A percentile compares a stretch with the other conserved stretches of the same genome.
Evolutionary conservation across 2,329 filamentous ascomycete species (phyloP).

Genomic region (Colletotrichum limetticola): DNA sequence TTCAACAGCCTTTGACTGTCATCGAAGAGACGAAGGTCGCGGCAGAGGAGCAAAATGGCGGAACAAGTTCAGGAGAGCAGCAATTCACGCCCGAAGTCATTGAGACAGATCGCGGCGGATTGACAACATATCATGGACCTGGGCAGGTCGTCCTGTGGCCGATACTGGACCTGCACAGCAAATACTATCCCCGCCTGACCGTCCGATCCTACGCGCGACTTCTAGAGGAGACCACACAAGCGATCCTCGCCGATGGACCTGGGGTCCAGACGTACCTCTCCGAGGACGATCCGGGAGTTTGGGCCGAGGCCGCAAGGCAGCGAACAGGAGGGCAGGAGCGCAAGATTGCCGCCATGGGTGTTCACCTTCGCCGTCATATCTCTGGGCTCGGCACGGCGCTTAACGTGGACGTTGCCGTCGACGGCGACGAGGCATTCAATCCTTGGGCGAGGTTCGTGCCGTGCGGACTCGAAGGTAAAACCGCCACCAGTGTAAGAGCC

Average conservation of each 20-base stretch:
- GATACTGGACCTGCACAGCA: slow-evolving; percentile 79
- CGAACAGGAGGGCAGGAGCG: slow-evolving; percentile 50
- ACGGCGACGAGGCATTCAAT: slow-evolving; percentile 51
- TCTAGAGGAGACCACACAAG: slow-evolving; percentile 81
- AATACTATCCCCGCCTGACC: slow-evolving; percentile 66
- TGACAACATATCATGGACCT: slow-evolving; percentile 95
- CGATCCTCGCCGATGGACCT: slow-evolving; percentile 66
- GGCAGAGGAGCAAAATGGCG: too few species aligned
- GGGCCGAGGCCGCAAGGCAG: slow-evolving; percentile 60
- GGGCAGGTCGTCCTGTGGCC: slow-evolving; percentile 95
- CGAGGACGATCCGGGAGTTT: slow-evolving; percentile 87
- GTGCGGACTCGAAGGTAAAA: slow-evolving; percentile 85
- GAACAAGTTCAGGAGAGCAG: slow-evolving; percentile 38
- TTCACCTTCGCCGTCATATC: slow-evolving; percentile 88
- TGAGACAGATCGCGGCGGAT: slow-evolving; percentile 83
- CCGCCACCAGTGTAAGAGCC: slow-evolving; percentile 77
- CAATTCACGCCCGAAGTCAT: slow-evolving; percentile 68
- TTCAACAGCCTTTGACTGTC: slow-evolving; percentile 52
- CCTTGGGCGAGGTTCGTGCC: slow-evolving; percentile 82
- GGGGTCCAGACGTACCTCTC: slow-evolving; percentile 67
- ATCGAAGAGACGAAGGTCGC: slow-evolving; percentile 41
- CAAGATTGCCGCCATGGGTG: slow-evolving; percentile 92
- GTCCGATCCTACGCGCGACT: slow-evolving; percentile 82
- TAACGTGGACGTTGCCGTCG: slow-evolving; percentile 74
- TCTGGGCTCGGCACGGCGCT: slow-evolving; percentile 87